Evolutionary conservation across 345 rosid genomes (phyloP).

Genomic region (Hibiscus syriacus): DNA sequence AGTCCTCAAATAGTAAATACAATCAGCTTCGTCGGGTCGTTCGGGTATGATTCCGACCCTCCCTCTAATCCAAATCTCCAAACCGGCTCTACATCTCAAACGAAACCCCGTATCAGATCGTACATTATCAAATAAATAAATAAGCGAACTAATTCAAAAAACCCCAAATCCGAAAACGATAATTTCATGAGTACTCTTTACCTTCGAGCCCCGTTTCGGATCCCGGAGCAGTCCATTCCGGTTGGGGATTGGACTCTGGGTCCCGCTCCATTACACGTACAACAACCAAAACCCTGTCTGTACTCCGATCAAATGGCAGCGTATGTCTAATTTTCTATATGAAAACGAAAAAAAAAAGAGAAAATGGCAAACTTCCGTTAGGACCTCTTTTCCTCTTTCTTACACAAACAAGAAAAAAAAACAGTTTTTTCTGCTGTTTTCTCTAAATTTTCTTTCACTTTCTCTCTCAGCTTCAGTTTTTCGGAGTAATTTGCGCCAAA

Average conservation of each 20-base stretch:
- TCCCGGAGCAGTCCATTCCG: constrained; percentile 43
- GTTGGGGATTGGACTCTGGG: constrained; percentile 57
- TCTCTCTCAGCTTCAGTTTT: constrained; percentile 14
- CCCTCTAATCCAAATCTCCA: constrained; percentile 54
- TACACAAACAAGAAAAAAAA: neutral
- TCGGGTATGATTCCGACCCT: constrained; percentile 58
- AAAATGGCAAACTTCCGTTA: neutral
- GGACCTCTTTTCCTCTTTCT: neutral
- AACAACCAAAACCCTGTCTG: constrained; percentile 6
- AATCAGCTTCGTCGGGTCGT: constrained; percentile 66
- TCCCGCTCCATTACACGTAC: constrained; percentile 56
- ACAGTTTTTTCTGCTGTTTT: neutral
- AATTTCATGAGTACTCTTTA: constrained; percentile 9
- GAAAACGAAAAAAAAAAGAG: neutral
- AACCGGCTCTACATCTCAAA: constrained; percentile 53
- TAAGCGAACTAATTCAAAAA: too few species aligned
- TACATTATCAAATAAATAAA: constrained; percentile 14
- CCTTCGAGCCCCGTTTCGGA: constrained; percentile 56
- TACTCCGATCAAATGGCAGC: neutral
- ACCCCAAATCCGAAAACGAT: neutral
- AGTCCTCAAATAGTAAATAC: constrained; percentile 70
- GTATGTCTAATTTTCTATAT: neutral
- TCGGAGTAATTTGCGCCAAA: constrained; percentile 30
- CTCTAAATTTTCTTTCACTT: neutral
- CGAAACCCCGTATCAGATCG: constrained; percentile 11